Conservation (phyloP, 768 basidiomycete species). For the Naganishia kalamii region DNA sequence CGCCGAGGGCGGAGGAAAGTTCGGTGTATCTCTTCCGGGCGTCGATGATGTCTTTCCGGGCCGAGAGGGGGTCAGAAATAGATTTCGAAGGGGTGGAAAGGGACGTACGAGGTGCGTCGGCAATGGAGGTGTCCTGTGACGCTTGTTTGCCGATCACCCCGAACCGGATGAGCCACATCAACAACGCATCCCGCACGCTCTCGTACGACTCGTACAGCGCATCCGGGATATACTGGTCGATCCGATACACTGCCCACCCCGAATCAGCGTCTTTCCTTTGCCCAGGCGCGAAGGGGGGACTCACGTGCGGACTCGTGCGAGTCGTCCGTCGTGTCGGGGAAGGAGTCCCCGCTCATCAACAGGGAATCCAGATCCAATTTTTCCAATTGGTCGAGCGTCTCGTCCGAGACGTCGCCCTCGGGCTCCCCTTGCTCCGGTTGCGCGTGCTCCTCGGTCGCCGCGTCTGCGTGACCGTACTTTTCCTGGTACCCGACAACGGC, state of each 20-base stretch:
- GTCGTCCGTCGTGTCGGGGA: conserved; percentile 49
- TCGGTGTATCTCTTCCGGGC: conserved; percentile 41
- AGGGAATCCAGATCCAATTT: conserved; percentile 63
- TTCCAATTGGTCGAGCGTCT: conserved; percentile 51
- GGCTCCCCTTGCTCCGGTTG: conserved; percentile 52
- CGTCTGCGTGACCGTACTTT: conserved; percentile 15
- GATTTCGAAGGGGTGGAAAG: background rate
- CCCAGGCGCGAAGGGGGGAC: conserved; percentile 47
- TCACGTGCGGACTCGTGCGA: conserved; percentile 53
- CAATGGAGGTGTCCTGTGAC: conserved; percentile 9
- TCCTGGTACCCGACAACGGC: conserved; percentile 90
- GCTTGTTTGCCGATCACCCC: conserved; percentile 53
- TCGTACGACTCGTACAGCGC: conserved; percentile 67
- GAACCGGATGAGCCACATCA: conserved; percentile 60
- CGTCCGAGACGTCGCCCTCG: too few species aligned
- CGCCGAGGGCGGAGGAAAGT: conserved; percentile 56
- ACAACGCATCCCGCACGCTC: conserved; percentile 56
- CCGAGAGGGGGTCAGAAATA: conserved; percentile 6
- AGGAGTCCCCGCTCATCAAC: conserved; percentile 69
- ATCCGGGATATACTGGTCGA: conserved; percentile 80
- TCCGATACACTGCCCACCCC: conserved; percentile 61
- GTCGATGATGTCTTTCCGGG: conserved; percentile 41
- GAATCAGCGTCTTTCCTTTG: too few species aligned
- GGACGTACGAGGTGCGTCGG: conserved; percentile 38
- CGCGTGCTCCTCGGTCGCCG: conserved; percentile 41